phyloP scores from a whole-genome alignment of 108 stramenopile species.

The Stephanodiscus triporus region DNA sequence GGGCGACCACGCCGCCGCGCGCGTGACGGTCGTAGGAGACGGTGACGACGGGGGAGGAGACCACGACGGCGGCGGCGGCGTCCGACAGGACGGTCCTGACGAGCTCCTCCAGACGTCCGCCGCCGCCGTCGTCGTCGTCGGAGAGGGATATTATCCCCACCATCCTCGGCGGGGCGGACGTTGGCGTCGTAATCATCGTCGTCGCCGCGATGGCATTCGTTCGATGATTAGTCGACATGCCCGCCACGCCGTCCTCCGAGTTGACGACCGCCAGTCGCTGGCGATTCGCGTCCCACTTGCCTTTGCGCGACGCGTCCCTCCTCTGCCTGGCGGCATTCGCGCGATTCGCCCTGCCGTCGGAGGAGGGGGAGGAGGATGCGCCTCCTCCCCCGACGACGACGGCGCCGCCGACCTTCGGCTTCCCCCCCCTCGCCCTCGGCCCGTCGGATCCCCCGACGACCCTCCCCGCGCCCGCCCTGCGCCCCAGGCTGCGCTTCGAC shows the following conservation, averaged over 20 bases:
- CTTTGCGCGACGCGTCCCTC: slow-evolving; percentile 57
- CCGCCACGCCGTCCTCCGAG: too few relatives aligned
- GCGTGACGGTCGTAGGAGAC: slow-evolving; percentile 47
- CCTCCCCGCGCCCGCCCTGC: slow-evolving; percentile 65
- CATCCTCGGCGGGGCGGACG: slow-evolving; percentile 80
- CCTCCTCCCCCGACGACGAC: too few relatives aligned
- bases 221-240: too few relatives aligned
- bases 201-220: too few relatives aligned
- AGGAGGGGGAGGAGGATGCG: too few relatives aligned
- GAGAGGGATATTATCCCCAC: slow-evolving; percentile 88
- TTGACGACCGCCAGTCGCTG: too few relatives aligned
- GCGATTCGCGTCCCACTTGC: slow-evolving; percentile 53
- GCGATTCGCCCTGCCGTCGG: slow-evolving; percentile 55
- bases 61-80: slow-evolving; percentile 52
- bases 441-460: slow-evolving; percentile 41
- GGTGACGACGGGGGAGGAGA: slow-evolving; percentile 52
- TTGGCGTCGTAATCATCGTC: too few relatives aligned
- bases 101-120: slow-evolving; percentile 63
- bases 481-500: slow-evolving; percentile 69
- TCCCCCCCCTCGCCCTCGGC: slow-evolving; percentile 9
- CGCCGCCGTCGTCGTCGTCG: slow-evolving; percentile 50
- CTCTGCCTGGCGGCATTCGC: slow-evolving; percentile 65
- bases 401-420: slow-evolving; percentile 11
- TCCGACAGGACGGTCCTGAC: slow-evolving; percentile 47
- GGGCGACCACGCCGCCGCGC: slow-evolving; percentile 60